Evolutionary conservation across 768 basidiomycete genomes (phyloP).

Genomic region (Leucosporidium scottii): DNA sequence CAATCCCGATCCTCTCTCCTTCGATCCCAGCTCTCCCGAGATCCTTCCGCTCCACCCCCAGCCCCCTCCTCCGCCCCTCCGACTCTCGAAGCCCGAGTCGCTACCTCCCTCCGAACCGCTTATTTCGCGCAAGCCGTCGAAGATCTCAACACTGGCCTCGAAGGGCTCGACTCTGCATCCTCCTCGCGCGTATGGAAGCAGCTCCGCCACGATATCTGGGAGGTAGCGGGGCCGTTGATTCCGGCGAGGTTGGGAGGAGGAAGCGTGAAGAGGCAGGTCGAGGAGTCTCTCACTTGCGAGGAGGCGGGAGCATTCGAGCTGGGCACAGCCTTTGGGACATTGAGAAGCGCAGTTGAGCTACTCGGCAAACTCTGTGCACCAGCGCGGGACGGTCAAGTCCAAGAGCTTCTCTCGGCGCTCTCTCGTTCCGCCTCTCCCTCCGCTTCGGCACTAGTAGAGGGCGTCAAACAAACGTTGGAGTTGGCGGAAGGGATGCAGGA

Average conservation of each 20-base stretch:
- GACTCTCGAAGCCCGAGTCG: background rate
- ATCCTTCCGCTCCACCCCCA: background rate
- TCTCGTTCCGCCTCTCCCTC: background rate
- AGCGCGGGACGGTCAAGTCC: slow-evolving; percentile 6
- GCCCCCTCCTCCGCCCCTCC: background rate
- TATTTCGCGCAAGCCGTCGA: background rate
- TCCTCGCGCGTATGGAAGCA: slow-evolving; percentile 3
- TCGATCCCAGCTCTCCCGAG: background rate
- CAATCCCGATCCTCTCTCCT: slow-evolving; percentile 7
- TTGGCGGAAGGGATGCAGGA: slow-evolving; percentile 4
- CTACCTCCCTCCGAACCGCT: background rate
- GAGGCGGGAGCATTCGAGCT: background rate
- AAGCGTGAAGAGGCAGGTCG: background rate
- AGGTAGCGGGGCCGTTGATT: background rate
- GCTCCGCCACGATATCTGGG: background rate
- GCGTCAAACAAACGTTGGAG: background rate
- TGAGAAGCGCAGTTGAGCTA: background rate
- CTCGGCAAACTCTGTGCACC: slow-evolving; percentile 18
- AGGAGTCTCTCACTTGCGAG: background rate
- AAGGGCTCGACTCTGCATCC: background rate
- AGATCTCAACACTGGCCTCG: background rate
- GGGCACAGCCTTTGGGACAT: background rate
- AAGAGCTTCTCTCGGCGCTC: background rate
- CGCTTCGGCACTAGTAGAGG: background rate
- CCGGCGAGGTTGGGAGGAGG: background rate